Evolutionary conservation across 2,329 filamentous ascomycete genomes (phyloP).

Genomic region (Claviceps quebecensis): DNA sequence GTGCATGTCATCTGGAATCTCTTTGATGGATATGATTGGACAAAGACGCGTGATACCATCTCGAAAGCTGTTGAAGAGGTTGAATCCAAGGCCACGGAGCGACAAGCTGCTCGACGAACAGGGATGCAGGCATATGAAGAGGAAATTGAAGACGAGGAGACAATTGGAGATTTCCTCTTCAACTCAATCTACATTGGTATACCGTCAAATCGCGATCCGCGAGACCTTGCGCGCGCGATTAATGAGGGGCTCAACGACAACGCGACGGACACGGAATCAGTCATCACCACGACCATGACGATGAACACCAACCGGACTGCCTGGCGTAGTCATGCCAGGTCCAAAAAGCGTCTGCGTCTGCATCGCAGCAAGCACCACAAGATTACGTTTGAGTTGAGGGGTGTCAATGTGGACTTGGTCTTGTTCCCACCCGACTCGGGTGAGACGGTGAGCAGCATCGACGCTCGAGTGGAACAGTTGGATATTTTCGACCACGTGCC

Average conservation of each 20-base stretch:
- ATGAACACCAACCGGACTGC: conserved; percentile 39
- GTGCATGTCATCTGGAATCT: conserved; percentile 95
- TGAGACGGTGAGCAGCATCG: conserved; percentile 77
- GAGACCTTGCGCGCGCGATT: conserved; percentile 68
- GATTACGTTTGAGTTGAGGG: conserved; percentile 84
- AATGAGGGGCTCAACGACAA: conserved; percentile 80
- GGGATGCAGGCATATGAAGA: conserved; percentile 48
- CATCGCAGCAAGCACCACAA: conserved; percentile 83
- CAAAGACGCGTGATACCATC: conserved; percentile 71
- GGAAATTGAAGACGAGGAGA: conserved; percentile 67
- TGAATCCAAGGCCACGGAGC: conserved; percentile 67
- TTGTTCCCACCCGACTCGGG: conserved; percentile 62
- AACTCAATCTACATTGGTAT: conserved; percentile 98
- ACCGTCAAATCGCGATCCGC: conserved; percentile 70
- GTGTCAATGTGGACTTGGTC: conserved; percentile 69
- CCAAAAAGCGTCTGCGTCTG: conserved; percentile 52
- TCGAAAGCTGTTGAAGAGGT: conserved; percentile 79
- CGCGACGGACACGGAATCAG: conserved; percentile 76
- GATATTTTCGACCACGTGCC: conserved; percentile 91
- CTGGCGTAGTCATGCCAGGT: conserved; percentile 26
- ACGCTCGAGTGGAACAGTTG: conserved; percentile 67
- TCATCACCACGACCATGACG: conserved; percentile 61
- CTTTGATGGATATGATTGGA: conserved; percentile 97
- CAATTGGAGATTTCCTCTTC: conserved; percentile 90
- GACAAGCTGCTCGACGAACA: conserved; percentile 39